phyloP scores from a whole-genome alignment of 2,329 filamentous ascomycete species.

The Diaporthe sp. region DNA sequence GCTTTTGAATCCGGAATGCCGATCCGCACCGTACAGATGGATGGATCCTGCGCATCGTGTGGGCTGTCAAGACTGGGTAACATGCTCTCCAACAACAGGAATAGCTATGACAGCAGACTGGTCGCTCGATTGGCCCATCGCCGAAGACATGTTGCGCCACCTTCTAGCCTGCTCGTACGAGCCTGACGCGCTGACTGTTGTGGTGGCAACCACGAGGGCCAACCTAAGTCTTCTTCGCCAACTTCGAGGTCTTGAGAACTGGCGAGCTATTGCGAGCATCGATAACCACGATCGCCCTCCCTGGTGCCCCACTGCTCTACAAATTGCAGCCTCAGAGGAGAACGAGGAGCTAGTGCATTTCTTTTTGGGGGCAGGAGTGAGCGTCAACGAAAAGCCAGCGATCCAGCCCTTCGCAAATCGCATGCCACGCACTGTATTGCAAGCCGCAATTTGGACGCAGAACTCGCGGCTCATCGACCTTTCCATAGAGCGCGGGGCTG shows the following conservation, averaged over 20 bases:
- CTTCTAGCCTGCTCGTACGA: not conserved
- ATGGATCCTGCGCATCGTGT: no score
- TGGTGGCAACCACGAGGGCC: not conserved
- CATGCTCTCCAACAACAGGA: not conserved
- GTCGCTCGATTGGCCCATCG: no score
- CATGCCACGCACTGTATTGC: not conserved
- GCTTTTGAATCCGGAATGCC: rapidly evolving
- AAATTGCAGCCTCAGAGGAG: not conserved
- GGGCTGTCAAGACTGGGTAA: not conserved
- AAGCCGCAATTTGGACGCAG: not conserved
- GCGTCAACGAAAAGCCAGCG: not conserved
- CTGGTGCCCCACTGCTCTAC: not conserved
- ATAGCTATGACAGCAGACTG: not conserved
- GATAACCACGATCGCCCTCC: not conserved
- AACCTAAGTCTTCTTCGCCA: not conserved
- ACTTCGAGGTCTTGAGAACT: not conserved
- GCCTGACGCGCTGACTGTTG: not conserved
- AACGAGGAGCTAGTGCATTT: not conserved
- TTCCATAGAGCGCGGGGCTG: not conserved
- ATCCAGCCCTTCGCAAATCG: rapidly evolving
- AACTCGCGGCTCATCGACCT: not conserved
- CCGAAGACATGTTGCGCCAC: not conserved
- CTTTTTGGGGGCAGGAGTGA: not conserved
- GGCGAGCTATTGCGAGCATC: not conserved
- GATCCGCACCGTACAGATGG: rapidly evolving